Evolutionary conservation across 805 yeast genomes (phyloP).

Genomic region (Phaffomyces thermotolerans): DNA sequence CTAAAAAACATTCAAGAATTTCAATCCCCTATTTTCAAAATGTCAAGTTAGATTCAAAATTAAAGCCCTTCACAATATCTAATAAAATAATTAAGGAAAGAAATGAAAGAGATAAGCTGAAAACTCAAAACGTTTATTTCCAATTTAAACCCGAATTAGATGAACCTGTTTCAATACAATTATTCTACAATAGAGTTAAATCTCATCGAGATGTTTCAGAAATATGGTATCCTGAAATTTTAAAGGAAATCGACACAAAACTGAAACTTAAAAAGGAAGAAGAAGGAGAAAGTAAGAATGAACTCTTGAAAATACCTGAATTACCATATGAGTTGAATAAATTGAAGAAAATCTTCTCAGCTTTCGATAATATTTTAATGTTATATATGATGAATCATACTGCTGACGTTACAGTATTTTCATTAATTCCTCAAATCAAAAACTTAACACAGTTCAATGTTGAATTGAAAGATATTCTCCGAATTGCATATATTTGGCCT

Average conservation of each 20-base stretch:
- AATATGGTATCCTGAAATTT: slow-evolving; percentile 34
- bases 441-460: slow-evolving; percentile 7
- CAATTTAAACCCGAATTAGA: slow-evolving; percentile 32
- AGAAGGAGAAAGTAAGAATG: background rate
- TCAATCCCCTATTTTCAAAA: slow-evolving; percentile 38
- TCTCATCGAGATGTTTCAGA: slow-evolving; percentile 38
- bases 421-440: slow-evolving; percentile 13
- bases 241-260: slow-evolving; percentile 24
- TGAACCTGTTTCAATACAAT: slow-evolving; percentile 35
- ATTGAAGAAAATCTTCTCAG: slow-evolving; percentile 11
- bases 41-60: slow-evolving; percentile 30
- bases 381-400: slow-evolving; percentile 12
- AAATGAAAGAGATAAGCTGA: slow-evolving; percentile 30
- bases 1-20: slow-evolving; percentile 22
- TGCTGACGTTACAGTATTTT: slow-evolving; percentile 14
- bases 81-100: slow-evolving; percentile 24
- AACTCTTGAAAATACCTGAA: background rate
- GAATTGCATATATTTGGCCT: slow-evolving; percentile 17
- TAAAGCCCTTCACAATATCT: slow-evolving; percentile 28
- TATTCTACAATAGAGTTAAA: slow-evolving; percentile 34
- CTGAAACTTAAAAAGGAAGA: background rate
- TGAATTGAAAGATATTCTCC: slow-evolving; percentile 12
- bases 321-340: background rate
- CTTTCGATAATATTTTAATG: slow-evolving; percentile 14
- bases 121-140: slow-evolving; percentile 31